Evolutionary conservation across 345 rosid genomes (phyloP).

Genomic region (Sonneratia caseolaris): DNA sequence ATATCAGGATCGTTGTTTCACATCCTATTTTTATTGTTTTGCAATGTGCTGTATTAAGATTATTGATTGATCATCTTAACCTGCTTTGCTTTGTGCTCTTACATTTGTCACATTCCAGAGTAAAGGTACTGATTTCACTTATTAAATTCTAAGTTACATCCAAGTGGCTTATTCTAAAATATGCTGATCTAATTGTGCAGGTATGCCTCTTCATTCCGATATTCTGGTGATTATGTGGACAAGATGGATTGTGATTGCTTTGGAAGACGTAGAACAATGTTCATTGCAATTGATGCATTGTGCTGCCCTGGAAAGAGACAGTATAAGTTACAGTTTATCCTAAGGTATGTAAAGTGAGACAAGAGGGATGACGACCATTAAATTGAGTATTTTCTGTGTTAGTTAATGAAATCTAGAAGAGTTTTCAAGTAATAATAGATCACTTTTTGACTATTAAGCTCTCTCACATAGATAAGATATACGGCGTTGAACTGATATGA

Average conservation of each 20-base stretch:
- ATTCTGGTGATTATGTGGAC: constrained; percentile 69
- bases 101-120: background rate
- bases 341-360: constrained; percentile 34
- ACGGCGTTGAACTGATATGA: background rate
- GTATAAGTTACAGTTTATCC: constrained; percentile 33
- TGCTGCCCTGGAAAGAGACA: constrained; percentile 54
- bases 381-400: background rate
- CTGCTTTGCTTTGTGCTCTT: background rate
- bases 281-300: constrained; percentile 82
- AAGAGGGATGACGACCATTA: background rate
- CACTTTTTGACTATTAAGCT: background rate
- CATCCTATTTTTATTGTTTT: background rate
- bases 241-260: constrained; percentile 41
- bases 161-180: constrained; percentile 13
- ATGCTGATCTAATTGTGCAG: constrained; percentile 27
- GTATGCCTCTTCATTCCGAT: constrained; percentile 89
- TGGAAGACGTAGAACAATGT: constrained; percentile 54
- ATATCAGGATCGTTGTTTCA: background rate
- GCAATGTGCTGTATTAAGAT: background rate
- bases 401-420: background rate
- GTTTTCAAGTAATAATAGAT: background rate
- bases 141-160: constrained; percentile 1
- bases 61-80: too few relatives aligned
- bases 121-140: background rate
- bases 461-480: background rate